Percentiles rank a stretch among this genome's conserved stretches.
These are phyloP conservation scores for Phaeotremella fagi DNA, from an alignment of 768 basidiomycete species.

Conservation along the genomic window DNA sequence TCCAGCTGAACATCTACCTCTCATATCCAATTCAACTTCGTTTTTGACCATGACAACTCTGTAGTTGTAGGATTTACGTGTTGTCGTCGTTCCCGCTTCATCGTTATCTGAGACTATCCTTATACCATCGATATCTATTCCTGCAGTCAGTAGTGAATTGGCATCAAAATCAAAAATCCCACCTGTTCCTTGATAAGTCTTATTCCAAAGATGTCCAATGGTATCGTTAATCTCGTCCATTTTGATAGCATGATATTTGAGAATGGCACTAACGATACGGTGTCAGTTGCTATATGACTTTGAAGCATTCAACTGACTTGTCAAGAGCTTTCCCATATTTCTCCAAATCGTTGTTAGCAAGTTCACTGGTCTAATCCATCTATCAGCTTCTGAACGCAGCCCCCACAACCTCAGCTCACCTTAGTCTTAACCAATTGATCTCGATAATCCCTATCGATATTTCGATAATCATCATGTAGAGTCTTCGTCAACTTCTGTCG, in stretches of 20 bases:
- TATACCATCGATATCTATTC: constrained; percentile 90
- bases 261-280: constrained; percentile 72
- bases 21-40: constrained; percentile 99
- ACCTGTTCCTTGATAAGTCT: constrained; percentile 98
- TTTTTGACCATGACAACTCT: constrained; percentile 99
- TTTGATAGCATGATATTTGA: constrained; percentile 95
- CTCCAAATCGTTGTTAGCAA: constrained; percentile 94
- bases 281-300: constrained; percentile 4
- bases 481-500: constrained; percentile 64
- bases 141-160: neutral
- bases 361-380: constrained; percentile 75
- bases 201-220: constrained; percentile 95
- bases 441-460: constrained; percentile 77
- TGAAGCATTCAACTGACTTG: constrained; percentile 58
- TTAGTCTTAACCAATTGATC: constrained; percentile 93
- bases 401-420: constrained; percentile 51
- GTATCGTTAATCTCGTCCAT: constrained; percentile 99
- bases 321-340: constrained; percentile 97
- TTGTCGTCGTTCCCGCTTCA: constrained; percentile 66
- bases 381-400: neutral
- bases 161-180: constrained; percentile 19
- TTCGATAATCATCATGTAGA: constrained; percentile 71
- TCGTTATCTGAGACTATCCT: constrained; percentile 91
- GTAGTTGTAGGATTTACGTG: constrained; percentile 88
- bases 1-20: constrained; percentile 94